Evolutionary conservation across 495 filamentous ascomycete genomes (phyloP).

Genomic region (Penicillium paradoxum): DNA sequence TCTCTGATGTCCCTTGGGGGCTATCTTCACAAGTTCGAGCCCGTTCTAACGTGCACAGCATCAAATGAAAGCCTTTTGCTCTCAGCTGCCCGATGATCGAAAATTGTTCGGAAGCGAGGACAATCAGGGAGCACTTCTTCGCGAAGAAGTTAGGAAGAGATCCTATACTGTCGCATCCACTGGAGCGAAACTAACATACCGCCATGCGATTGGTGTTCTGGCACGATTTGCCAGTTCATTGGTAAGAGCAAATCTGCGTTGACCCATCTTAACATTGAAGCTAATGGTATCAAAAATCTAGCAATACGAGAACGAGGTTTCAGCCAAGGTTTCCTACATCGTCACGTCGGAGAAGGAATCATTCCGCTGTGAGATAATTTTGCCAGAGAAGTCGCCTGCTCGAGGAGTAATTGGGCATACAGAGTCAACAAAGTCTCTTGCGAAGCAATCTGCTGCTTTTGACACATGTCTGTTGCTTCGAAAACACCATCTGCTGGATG

Average conservation of each 20-base stretch:
- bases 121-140: slow-evolving; percentile 50
- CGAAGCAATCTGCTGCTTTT: slow-evolving; percentile 90
- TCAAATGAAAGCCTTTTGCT: slow-evolving; percentile 69
- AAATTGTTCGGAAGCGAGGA: slow-evolving; percentile 58
- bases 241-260: slow-evolving; percentile 30
- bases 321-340: slow-evolving; percentile 57
- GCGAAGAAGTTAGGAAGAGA: slow-evolving; percentile 49
- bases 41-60: slow-evolving; percentile 15
- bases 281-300: slow-evolving; percentile 14
- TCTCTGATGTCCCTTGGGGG: neutral
- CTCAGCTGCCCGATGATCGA: slow-evolving; percentile 69
- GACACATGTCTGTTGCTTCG: slow-evolving; percentile 71
- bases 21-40: neutral
- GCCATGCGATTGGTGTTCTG: slow-evolving; percentile 61
- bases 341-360: slow-evolving; percentile 50
- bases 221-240: slow-evolving; percentile 57
- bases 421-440: slow-evolving; percentile 61
- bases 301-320: slow-evolving; percentile 57
- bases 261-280: neutral
- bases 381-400: slow-evolving; percentile 75
- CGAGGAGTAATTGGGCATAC: slow-evolving; percentile 56
- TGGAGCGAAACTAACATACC: slow-evolving; percentile 77
- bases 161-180: slow-evolving; percentile 61
- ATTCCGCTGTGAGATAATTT: slow-evolving; percentile 74
- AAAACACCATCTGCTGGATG: slow-evolving; percentile 62